Evolutionary conservation across 441 rosid species (phyloP).

Genomic region (Bruguiera hainesii): DNA sequence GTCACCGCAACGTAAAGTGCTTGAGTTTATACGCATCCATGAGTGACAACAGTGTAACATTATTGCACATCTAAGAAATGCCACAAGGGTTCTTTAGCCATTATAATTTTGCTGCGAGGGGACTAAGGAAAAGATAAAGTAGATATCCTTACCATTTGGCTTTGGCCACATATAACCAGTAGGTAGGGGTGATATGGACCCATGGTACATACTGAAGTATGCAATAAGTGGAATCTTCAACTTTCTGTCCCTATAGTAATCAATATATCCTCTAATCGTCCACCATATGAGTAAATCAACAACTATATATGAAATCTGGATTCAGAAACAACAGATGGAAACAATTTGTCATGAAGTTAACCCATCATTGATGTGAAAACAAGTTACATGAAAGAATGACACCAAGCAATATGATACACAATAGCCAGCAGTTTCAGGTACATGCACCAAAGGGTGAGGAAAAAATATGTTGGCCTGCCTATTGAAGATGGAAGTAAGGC

Average conservation of each 20-base stretch:
- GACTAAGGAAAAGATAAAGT: neutral
- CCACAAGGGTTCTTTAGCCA: neutral
- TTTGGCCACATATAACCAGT: constrained; percentile 97
- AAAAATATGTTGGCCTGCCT: constrained; percentile 98
- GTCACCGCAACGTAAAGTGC: neutral
- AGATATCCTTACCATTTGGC: constrained; percentile 62
- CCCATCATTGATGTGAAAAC: constrained; percentile 4
- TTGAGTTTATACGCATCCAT: neutral
- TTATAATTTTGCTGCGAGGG: neutral
- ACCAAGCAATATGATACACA: constrained; percentile 63
- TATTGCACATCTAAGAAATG: neutral
- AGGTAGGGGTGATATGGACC: constrained; percentile 92
- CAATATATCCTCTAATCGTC: constrained; percentile 87
- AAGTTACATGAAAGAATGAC: neutral
- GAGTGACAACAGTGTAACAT: neutral
- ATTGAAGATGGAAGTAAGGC: constrained; percentile 57
- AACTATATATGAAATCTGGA: constrained; percentile 84
- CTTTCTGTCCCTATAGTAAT: constrained; percentile 85
- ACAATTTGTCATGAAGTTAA: constrained; percentile 2
- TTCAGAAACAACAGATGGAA: constrained; percentile 24
- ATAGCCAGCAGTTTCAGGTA: constrained; percentile 90
- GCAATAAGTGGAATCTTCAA: constrained; percentile 84
- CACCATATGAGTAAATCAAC: constrained; percentile 98
- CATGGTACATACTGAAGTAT: constrained; percentile 89
- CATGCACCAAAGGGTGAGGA: constrained; percentile 96